Evolutionary conservation across 176 grass and related monocot genomes (phyloP).

Genomic region (Carex littledalei): DNA sequence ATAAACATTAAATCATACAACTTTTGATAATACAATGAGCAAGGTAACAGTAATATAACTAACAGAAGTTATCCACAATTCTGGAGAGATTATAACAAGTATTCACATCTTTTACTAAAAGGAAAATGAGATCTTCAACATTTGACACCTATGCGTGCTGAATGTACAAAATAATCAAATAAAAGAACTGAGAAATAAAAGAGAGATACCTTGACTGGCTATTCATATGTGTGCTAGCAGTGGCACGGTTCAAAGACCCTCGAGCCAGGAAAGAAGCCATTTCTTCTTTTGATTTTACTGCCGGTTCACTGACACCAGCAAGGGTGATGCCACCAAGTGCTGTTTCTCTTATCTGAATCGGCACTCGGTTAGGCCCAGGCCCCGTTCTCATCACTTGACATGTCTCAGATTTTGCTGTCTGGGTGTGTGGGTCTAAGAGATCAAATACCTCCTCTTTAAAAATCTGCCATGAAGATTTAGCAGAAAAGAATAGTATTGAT

Average conservation of each 20-base stretch:
- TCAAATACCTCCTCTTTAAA: slow-evolving; percentile 98
- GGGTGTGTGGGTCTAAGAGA: slow-evolving; percentile 59
- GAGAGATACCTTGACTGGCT: slow-evolving; percentile 44
- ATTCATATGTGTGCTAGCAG: slow-evolving; percentile 71
- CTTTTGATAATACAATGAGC: not conserved
- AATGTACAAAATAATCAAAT: not conserved
- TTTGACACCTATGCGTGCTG: not conserved
- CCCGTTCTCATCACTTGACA: slow-evolving; percentile 33
- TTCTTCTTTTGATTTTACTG: slow-evolving; percentile 90
- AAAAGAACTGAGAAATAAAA: not conserved
- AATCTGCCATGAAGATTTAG: slow-evolving; percentile 49
- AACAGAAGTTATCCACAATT: not conserved
- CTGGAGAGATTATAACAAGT: not conserved
- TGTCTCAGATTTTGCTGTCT: slow-evolving; percentile 40
- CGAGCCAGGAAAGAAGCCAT: slow-evolving; percentile 64
- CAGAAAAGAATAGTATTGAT: not conserved
- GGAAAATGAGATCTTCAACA: not conserved
- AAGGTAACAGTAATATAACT: not conserved
- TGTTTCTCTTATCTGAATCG: slow-evolving; percentile 96
- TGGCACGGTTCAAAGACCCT: slow-evolving; percentile 76
- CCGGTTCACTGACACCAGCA: slow-evolving; percentile 81
- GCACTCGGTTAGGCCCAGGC: slow-evolving; percentile 40
- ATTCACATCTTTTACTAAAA: not conserved
- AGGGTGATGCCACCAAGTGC: slow-evolving; percentile 72
- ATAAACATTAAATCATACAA: not conserved